Evolutionary conservation across 1,284 basidiomycete species (phyloP), one percentile per base, ranked within the genome.

Genomic region (Ganoderma sp.): DNA sequence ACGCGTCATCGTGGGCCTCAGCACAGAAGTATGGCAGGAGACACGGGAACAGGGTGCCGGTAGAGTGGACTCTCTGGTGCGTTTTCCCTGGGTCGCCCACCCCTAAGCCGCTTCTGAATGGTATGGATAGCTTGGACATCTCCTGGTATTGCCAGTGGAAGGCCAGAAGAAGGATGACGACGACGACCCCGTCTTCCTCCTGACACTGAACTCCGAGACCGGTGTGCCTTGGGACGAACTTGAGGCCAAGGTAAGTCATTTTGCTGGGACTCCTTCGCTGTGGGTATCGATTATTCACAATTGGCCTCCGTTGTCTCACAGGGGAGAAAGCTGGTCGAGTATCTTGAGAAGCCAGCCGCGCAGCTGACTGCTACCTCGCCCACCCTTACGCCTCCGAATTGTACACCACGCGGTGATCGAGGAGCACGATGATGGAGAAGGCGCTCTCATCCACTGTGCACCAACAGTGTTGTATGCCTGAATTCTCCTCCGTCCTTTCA

Each of bases 11-110:
- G 90, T 90, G 14, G 92, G 91, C 19, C 78, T 93, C 15, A 86
- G 87, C 60, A 86, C 86, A 10, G 91, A 93, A 76, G 82, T 91
- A 52, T 93, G 92, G 91, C 86, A 87, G 66, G 91, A 93, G 78
- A 89, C 88, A 25, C 82, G 82, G 67, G 87, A 85, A 59, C 81
- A 87, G 59, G 87, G 85, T 22, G 73, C 84, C 59, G 90, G 90
- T 28, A 89, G 90, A 86, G 87, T 88, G 4, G 91, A 92, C 69
- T 88, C 89, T 60, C 41, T 25, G 22, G 58, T 60, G 41, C 5
- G 56, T 58, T 5, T 19, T 39, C 34, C 8, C 25, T 42, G 3
- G 7, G 6, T 19, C 15, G 6, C 22, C 22, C 22, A 41, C 42
- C 3, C 3, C 22, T 22, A 15, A n/a, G 7, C 41, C 25, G 15